Base-by-base conservation (phyloP, 805 yeast species). In the Saturnispora bothae region DNA sequence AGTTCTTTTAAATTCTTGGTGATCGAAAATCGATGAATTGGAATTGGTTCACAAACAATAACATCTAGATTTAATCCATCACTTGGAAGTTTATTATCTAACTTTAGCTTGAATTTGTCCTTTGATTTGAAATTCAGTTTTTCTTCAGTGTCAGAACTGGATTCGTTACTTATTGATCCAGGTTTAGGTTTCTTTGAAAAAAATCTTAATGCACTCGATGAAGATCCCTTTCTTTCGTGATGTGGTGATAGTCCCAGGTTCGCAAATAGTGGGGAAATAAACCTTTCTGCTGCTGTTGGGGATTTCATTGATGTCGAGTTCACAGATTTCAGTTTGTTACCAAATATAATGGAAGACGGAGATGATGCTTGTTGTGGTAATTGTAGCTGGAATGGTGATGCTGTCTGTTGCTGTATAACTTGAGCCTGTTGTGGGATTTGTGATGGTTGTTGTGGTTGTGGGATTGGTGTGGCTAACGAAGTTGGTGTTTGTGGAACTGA, bases 31-130 rank as follows among this genome's bases (percentile, higher is more conserved):
- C 94, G 61, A 47, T 83, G 78, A 40, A 80, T 80, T 0, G 95
- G 92, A 43, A 83, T 83, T 2, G 92, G 85, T 50, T 85, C 95
- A 57, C 96, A 86, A 12, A 85, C 64, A 33, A 89, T 62, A 4
- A 86, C 77, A 53, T 83, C 47, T 82, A 56, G 25, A 48, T 46
- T n/a, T 19, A 37, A n/a, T 19, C 21, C 25, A 20, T 31, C n/a
- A 30, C 18, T 45, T 43, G 27, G 45, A 46, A 36, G 15, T 36
- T 23, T 46, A 38, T 28, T 48, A 40, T 8, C 17, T 17, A 26
- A 39, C 44, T 4, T 48, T 36, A 5, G 48, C 31, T n/a, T 42
- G 48, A 18, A 22, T 16, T 27, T 32, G 13, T 22, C 18, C 20
- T 14, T 33, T 13, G 21, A n/a, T 26, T 14, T 31, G 6, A 23